Base-by-base conservation (phyloP, 2,329 filamentous ascomycete species). In the Domatiomyces catenatus region DNA sequence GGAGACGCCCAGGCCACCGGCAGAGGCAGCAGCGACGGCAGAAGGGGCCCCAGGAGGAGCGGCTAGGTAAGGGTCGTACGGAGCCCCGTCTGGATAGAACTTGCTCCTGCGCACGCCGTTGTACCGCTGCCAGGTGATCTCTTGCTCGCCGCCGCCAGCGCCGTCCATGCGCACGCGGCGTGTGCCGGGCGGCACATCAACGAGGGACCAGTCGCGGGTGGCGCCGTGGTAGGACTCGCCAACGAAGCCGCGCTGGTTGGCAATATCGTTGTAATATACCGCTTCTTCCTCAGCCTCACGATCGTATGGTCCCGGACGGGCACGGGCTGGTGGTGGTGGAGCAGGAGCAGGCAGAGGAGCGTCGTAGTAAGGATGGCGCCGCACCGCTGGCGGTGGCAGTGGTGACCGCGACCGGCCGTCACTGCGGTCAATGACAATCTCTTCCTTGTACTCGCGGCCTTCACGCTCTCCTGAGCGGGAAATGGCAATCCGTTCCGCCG, bases 111-210 rank as follows among this genome's bases (percentile, higher is more conserved):
- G 75, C 47, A 86, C 81, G 49, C 86, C 86, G 62, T 83, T 88
- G 66, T 88, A 89, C 59, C 79, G 78, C 63, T 84, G 75, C 83
- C 84, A 92, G 18, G 77, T 83, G 46, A 88, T 79, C 59, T 92
- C 86, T 55, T 86, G 82, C 39, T 72, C 73, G n/a, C 74, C 83
- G 46, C 84, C 84, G 18, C 85, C 85, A 20, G 79, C 74, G 49
- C 86, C 85, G 58, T 92, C 84, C 82, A 92, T 83, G 49, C 77
- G 76, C n/a, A 92, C 82, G 42, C 83, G 78, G 68, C 86, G 83
- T 0, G 86, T 90, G 52, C 86, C 86, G 0, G 86, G 84, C 1
- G 86, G 86, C 42, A 93, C 82, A 66, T 93, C 86, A 39, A 94
- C 76, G 55, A 93, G 84, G 49, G 79, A 75, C 86, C 87, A 93